A percentile compares a stretch with the other conserved stretches of the same genome.
Conservation (phyloP, 2,329 filamentous ascomycete genomes). For the Leptographium galeiforme region DNA sequence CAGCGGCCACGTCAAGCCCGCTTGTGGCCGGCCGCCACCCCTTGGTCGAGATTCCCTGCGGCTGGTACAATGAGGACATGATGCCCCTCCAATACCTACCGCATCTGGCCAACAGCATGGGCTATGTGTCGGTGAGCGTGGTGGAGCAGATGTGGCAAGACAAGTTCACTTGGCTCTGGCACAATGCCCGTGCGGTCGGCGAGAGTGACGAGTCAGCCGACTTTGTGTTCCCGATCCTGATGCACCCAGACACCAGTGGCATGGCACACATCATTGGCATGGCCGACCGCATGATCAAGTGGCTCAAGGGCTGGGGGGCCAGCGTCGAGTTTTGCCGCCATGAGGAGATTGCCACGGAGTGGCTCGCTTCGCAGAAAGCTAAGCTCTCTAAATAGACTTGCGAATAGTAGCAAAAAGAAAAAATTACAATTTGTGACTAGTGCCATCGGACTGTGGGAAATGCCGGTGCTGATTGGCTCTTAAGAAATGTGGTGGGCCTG, state of each 20-base stretch:
- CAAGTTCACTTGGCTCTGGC: conserved; percentile 43
- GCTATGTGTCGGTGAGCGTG: conserved; percentile 38
- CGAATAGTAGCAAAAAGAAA: not conserved
- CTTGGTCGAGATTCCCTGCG: conserved; percentile 50
- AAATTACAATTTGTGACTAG: not conserved
- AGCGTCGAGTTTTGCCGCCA: conserved; percentile 31
- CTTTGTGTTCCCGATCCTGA: conserved; percentile 64
- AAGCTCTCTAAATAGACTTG: not conserved
- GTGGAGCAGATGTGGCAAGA: conserved; percentile 52
- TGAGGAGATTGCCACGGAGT: conserved; percentile 27
- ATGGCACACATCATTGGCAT: conserved; percentile 46
- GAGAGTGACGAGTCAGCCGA: conserved; percentile 19
- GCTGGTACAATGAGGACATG: conserved; percentile 50
- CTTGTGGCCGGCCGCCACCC: conserved; percentile 23
- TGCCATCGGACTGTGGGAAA: too few relatives aligned
- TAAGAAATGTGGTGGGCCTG: too few relatives aligned
- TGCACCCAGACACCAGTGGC: conserved; percentile 54
- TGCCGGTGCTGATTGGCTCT: too few relatives aligned
- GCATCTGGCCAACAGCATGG: conserved; percentile 47
- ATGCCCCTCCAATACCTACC: conserved; percentile 60
- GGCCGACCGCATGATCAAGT: conserved; percentile 31
- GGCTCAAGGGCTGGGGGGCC: conserved; percentile 31
- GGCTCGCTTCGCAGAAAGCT: conserved; percentile 14
- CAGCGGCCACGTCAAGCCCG: conserved; percentile 30
- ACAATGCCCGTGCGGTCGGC: conserved; percentile 16